A percentile compares a stretch with the other conserved stretches of the same genome.
Evolutionary conservation across 179 eudicot genomes (phyloP).

Genomic region (Nepenthes alata): DNA sequence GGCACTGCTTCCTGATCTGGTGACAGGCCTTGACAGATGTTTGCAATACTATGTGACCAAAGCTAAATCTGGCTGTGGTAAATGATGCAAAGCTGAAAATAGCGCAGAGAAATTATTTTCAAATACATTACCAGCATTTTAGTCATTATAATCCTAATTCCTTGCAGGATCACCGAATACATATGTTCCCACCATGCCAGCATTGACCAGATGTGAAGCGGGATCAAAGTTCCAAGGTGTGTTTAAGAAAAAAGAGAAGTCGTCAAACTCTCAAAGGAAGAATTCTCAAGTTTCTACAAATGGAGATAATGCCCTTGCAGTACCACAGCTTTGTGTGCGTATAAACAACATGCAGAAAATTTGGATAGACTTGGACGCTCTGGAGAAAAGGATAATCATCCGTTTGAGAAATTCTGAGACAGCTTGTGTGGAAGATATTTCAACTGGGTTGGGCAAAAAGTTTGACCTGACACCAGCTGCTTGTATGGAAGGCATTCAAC

Average conservation of each 20-base stretch:
- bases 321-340: conserved; percentile 73
- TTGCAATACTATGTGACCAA: conserved; percentile 41
- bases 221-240: conserved; percentile 59
- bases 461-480: conserved; percentile 69
- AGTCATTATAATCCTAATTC: neutral
- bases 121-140: neutral
- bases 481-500: conserved; percentile 77
- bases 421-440: conserved; percentile 64
- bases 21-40: conserved; percentile 76
- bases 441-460: conserved; percentile 46
- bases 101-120: conserved; percentile 61
- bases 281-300: conserved; percentile 67
- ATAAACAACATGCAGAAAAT: conserved; percentile 70
- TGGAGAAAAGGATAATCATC: conserved; percentile 85
- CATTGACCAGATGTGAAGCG: conserved; percentile 72
- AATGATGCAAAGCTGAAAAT: conserved; percentile 70
- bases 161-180: conserved; percentile 71
- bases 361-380: conserved; percentile 52
- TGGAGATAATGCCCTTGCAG: conserved; percentile 46
- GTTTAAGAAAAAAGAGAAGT: conserved; percentile 82
- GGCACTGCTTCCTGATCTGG: conserved; percentile 76
- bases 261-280: conserved; percentile 42
- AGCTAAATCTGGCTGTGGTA: conserved; percentile 95
- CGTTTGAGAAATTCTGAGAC: conserved; percentile 79
- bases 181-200: conserved; percentile 85